A percentile compares a stretch with the other conserved stretches of the same genome.
Conservation (phyloP, 495 filamentous ascomycete species). For the Penicillium malachiteum region DNA sequence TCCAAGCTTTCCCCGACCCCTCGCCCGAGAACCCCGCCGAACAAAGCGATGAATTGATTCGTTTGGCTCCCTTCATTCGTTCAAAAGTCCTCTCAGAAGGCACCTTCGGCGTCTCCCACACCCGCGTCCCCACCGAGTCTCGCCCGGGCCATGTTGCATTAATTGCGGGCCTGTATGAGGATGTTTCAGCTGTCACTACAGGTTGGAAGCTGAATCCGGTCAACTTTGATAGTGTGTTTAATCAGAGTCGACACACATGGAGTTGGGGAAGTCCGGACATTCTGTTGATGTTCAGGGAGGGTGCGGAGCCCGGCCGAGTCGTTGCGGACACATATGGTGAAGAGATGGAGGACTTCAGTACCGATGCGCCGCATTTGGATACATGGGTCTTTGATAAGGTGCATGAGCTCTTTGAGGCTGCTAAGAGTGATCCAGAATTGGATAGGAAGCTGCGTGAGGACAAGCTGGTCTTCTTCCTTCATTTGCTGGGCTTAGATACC, state of each 20-base stretch:
- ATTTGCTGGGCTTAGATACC: constrained; percentile 94
- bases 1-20: constrained; percentile 90
- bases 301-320: constrained; percentile 82
- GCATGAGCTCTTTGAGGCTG: constrained; percentile 78
- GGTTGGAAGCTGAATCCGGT: constrained; percentile 99
- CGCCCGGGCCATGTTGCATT: constrained; percentile 96
- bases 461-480: constrained; percentile 92
- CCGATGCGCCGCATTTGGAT: constrained; percentile 78
- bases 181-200: constrained; percentile 95
- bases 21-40: constrained; percentile 62
- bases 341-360: constrained; percentile 86
- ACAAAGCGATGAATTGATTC: constrained; percentile 57
- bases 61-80: constrained; percentile 90
- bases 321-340: constrained; percentile 80
- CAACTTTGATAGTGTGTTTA: constrained; percentile 98
- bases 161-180: constrained; percentile 96
- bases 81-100: constrained; percentile 83
- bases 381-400: constrained; percentile 96
- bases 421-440: constrained; percentile 73
- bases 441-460: constrained; percentile 73
- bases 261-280: constrained; percentile 99
- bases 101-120: constrained; percentile 99
- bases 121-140: constrained; percentile 95
- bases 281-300: constrained; percentile 93
- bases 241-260: constrained; percentile 94